Percentiles rank a stretch among this genome's conserved stretches.
phyloP scores from a whole-genome alignment of 2,329 filamentous ascomycete genomes.

The Alternaria brassicae region DNA sequence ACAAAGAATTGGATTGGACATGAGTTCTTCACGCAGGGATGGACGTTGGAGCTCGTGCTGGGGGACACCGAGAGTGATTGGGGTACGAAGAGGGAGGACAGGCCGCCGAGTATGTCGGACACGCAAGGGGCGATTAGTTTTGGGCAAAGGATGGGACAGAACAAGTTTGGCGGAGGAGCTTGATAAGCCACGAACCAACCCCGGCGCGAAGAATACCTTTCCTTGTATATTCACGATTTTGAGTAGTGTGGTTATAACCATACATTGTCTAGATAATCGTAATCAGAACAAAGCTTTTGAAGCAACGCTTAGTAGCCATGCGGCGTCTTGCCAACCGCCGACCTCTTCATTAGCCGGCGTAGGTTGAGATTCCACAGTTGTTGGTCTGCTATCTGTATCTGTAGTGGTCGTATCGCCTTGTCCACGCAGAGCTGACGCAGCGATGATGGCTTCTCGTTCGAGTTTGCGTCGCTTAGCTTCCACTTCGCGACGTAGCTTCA shows the following conservation, averaged over 20 bases:
- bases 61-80: constrained; percentile 53
- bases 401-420: constrained; percentile 12
- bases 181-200: neutral
- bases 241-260: neutral
- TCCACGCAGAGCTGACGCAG: constrained; percentile 33
- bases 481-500: constrained; percentile 46
- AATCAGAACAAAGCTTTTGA: constrained; percentile 53
- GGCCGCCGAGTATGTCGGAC: constrained; percentile 27
- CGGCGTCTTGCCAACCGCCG: constrained; percentile 65
- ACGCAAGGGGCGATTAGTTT: neutral
- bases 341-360: constrained; percentile 36
- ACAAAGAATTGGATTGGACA: constrained; percentile 56
- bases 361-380: constrained; percentile 17
- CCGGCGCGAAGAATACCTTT: neutral
- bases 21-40: constrained; percentile 55
- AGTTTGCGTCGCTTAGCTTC: constrained; percentile 48
- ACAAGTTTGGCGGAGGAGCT: neutral
- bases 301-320: constrained; percentile 64
- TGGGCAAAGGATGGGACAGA: neutral
- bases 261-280: neutral
- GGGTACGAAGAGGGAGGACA: constrained; percentile 53
- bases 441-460: constrained; percentile 47
- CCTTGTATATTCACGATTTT: neutral
- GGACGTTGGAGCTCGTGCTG: constrained; percentile 53
- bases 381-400: constrained; percentile 22